phyloP scores from a whole-genome alignment of 768 basidiomycete genomes.

The Steccherinum ochraceum region DNA sequence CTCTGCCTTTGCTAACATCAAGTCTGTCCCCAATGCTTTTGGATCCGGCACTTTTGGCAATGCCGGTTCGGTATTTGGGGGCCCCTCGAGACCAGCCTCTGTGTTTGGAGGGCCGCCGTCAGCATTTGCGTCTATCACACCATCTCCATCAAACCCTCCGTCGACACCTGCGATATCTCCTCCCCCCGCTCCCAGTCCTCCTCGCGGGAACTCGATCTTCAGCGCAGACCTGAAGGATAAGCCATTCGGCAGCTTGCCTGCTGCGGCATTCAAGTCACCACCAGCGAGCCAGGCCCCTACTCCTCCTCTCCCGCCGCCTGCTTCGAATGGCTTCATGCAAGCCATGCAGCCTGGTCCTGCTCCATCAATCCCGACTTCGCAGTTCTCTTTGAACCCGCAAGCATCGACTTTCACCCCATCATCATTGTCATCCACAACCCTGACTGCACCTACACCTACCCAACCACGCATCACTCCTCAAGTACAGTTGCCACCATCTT shows the following conservation, averaged over 20 bases:
- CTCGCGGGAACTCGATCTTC: neutral
- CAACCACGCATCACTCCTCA: neutral
- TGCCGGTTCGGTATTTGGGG: neutral
- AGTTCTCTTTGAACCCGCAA: conserved; percentile 7
- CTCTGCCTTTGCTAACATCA: conserved; percentile 17
- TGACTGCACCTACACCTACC: neutral
- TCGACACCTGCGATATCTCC: no score
- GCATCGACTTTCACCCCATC: conserved; percentile 13
- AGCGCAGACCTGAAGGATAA: neutral
- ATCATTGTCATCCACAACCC: neutral
- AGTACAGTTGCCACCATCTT: neutral
- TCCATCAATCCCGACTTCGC: no score
- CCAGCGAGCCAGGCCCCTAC: neutral
- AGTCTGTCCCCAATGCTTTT: conserved; percentile 25
- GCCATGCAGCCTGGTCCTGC: no score
- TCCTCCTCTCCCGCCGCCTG: neutral
- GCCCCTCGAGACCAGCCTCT: conserved; percentile 4
- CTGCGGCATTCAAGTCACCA: neutral
- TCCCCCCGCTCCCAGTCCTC: neutral
- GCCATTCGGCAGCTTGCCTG: neutral
- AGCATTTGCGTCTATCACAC: conserved; percentile 3
- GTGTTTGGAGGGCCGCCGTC: conserved; percentile 14
- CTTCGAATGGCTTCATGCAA: neutral
- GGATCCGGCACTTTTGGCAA: neutral
- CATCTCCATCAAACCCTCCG: conserved; percentile 7